Evolutionary conservation across 345 rosid genomes (phyloP).

Genomic region (Leavenworthia alabamica): DNA sequence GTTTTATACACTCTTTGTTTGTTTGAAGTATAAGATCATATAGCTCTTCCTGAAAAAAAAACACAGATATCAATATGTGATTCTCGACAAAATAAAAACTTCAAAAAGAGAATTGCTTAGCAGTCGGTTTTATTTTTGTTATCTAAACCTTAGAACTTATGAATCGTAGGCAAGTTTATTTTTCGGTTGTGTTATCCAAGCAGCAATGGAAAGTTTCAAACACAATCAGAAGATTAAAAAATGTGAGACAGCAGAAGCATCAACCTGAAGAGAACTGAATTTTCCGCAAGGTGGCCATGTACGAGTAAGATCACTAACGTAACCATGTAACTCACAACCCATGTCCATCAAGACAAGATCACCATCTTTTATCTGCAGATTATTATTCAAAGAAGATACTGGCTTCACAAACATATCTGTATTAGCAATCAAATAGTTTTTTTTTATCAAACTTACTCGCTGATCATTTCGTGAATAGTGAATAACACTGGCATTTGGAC

Average conservation of each 20-base stretch:
- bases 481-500: slow-evolving; percentile 77
- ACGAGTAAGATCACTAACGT: slow-evolving; percentile 91
- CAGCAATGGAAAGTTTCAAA: neutral
- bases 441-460: slow-evolving; percentile 43
- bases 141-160: neutral
- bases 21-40: slow-evolving; percentile 83
- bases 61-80: neutral
- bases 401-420: slow-evolving; percentile 11
- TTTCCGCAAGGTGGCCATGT: slow-evolving; percentile 89
- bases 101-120: neutral
- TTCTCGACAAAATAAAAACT: neutral
- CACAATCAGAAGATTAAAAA: neutral
- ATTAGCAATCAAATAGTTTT: neutral
- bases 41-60: slow-evolving; percentile 57
- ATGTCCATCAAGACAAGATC: slow-evolving; percentile 95
- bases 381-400: neutral
- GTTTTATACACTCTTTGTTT: slow-evolving; percentile 66
- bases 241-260: slow-evolving; percentile 9
- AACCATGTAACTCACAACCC: slow-evolving; percentile 96
- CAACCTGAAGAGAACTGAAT: slow-evolving; percentile 70
- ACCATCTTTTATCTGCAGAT: slow-evolving; percentile 64
- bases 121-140: neutral
- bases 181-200: neutral
- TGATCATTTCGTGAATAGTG: slow-evolving; percentile 96
- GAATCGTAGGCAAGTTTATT: neutral